Conservation (phyloP, 768 basidiomycete genomes). For the Pleurotus salmoneostramineus region DNA sequence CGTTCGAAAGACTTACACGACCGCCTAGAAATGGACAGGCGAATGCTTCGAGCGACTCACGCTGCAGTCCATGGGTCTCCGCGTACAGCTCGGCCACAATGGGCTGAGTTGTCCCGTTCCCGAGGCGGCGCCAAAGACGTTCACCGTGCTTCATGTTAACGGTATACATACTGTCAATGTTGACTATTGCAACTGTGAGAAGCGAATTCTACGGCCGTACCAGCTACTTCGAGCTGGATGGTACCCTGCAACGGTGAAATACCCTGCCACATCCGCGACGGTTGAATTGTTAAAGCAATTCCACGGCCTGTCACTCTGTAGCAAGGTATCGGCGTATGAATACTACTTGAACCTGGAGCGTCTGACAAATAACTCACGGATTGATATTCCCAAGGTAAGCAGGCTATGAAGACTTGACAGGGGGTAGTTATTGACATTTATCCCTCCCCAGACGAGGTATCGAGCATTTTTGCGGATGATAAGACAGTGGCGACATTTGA, state of each 20-base stretch:
- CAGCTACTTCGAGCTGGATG: too few relatives aligned
- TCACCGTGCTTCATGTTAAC: slow-evolving; percentile 19
- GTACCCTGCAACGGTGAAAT: too few relatives aligned
- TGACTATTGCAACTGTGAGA: too few relatives aligned
- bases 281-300: slow-evolving; percentile 9
- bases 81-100: slow-evolving; percentile 21
- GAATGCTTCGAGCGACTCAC: slow-evolving; percentile 4
- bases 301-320: slow-evolving; percentile 8
- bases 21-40: slow-evolving; percentile 8
- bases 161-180: too few relatives aligned
- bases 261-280: too few relatives aligned
- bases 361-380: slow-evolving; percentile 18
- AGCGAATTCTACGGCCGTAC: too few relatives aligned
- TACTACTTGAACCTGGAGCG: slow-evolving; percentile 13
- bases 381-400: slow-evolving; percentile 15
- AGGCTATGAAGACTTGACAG: background rate
- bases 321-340: slow-evolving; percentile 15
- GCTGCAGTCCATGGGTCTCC: slow-evolving; percentile 13
- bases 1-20: background rate
- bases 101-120: slow-evolving; percentile 11
- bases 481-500: slow-evolving; percentile 18
- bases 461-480: slow-evolving; percentile 17
- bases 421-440: too few relatives aligned
- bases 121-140: background rate
- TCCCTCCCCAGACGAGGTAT: too few relatives aligned